Conservation (phyloP, 768 basidiomycete species). For the Phanerochaete sordida region DNA sequence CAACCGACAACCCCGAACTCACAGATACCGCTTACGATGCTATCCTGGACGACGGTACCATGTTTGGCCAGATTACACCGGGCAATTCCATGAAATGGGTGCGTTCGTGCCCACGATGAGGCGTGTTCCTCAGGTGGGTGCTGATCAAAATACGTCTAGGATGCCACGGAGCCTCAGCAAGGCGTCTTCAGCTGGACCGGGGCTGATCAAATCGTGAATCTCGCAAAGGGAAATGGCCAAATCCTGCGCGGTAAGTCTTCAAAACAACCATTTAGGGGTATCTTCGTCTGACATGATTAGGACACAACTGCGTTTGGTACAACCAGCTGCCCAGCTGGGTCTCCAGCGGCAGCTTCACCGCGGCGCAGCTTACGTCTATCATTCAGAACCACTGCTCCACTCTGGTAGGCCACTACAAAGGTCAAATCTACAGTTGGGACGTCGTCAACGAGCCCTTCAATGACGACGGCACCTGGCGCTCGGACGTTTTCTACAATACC, state of each 20-base stretch:
- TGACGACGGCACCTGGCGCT: constrained; percentile 54
- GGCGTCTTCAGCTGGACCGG: constrained; percentile 43
- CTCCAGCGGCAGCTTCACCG: constrained; percentile 37
- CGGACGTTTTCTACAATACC: constrained; percentile 50
- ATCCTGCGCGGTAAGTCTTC: constrained; percentile 39
- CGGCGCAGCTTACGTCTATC: constrained; percentile 39
- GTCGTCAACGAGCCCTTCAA: constrained; percentile 56
- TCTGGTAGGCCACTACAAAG: constrained; percentile 50
- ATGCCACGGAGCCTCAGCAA: constrained; percentile 47
- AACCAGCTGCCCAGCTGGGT: constrained; percentile 53
- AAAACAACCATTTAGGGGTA: background rate
- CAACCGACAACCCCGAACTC: constrained; percentile 46
- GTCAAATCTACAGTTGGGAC: constrained; percentile 52
- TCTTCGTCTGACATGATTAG: background rate
- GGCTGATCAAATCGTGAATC: constrained; percentile 42
- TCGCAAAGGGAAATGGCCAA: constrained; percentile 44
- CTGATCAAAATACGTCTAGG: constrained; percentile 29
- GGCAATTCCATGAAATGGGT: constrained; percentile 46
- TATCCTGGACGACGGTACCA: constrained; percentile 31
- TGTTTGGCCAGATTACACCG: constrained; percentile 43
- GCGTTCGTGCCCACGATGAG: too few species aligned
- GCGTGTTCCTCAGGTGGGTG: too few species aligned
- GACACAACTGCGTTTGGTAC: constrained; percentile 44
- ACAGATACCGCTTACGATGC: constrained; percentile 34
- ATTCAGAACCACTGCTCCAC: constrained; percentile 47